phyloP scores from a whole-genome alignment of 306 rosid species.

The Gillenia trifoliata region DNA sequence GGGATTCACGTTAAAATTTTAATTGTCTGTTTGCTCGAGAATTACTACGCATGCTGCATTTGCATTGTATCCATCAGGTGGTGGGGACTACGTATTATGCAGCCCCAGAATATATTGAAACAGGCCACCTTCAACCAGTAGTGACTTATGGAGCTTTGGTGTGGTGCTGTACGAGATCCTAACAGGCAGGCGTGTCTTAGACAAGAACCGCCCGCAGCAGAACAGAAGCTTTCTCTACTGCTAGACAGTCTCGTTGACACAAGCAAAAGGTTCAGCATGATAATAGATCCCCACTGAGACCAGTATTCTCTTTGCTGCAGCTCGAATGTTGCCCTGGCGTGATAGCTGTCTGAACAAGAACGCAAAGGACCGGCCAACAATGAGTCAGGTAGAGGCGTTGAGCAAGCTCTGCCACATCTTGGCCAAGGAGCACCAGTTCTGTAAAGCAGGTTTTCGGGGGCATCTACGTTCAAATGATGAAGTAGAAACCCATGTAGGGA shows the following conservation, averaged over 20 bases:
- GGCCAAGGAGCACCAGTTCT: conserved; percentile 22
- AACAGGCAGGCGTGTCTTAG: conserved; percentile 71
- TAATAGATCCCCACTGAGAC: conserved; percentile 68
- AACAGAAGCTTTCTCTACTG: conserved; percentile 80
- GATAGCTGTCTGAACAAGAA: conserved; percentile 72
- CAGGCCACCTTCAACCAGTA: conserved; percentile 70
- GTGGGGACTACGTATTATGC: conserved; percentile 98
- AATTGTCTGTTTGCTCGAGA: neutral
- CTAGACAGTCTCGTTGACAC: conserved; percentile 61
- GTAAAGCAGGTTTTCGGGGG: conserved; percentile 17
- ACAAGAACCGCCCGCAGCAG: conserved; percentile 48
- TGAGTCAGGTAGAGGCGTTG: conserved; percentile 60
- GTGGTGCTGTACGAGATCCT: conserved; percentile 92
- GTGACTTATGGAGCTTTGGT: conserved; percentile 91
- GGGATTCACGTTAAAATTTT: neutral
- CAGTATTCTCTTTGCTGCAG: conserved; percentile 46
- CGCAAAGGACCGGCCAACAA: conserved; percentile 74
- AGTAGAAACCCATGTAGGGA: conserved; percentile 33
- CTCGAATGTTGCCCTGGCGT: conserved; percentile 73
- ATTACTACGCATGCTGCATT: conserved; percentile 1
- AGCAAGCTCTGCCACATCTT: conserved; percentile 62
- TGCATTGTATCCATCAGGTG: conserved; percentile 40
- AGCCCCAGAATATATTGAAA: conserved; percentile 82
- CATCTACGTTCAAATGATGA: conserved; percentile 31
- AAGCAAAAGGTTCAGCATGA: conserved; percentile 52